Evolutionary conservation across 495 filamentous ascomycete genomes (phyloP), one percentile per base, ranked within the genome.

Genomic region (Aspergillus cavernicola): DNA sequence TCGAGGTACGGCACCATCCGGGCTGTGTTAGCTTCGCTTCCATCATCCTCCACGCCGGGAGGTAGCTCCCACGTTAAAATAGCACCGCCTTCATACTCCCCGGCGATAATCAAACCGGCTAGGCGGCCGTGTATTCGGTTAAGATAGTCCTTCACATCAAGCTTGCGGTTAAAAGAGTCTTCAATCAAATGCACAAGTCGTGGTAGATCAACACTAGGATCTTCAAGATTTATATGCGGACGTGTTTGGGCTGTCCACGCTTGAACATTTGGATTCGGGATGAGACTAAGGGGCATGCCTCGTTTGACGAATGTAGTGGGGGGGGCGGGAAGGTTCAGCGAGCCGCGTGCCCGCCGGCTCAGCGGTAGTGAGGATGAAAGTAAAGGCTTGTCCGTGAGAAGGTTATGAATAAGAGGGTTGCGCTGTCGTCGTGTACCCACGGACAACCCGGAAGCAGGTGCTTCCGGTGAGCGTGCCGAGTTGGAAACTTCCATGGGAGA

Each of bases 381-480:
- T 18, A 89, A 75, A 1, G 93, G 93, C 64, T 96, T 92, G 69
- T 99, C 92, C 13, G 93, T 99, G 15, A 99, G 80, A 7, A 97
- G 85, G 59, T 95, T 97, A 68, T 97, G 93, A 49, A 99, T 97
- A 10, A 99, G 78, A 1, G 92, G 90, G 62, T 99, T 97, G 57
- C 88, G 84, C 64, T 85, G 85, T 44, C 82, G 78, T 53, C 90
- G 79, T 0, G 89, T 91, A 39, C 82, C 80, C 1, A 91, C 87
- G 4, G 85, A 82, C 1, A 83, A 69, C 26, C 82, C 62, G 11
- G 65, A 47, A 5, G 56, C 18, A 23, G 69, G 59, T 9, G 71
- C 58, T 52, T 76, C 65, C 52, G 71, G 51, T 37, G 73, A 26
- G 43, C 71, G 66, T 26, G 81, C 74, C 31, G 81, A 81, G 53